Percentiles rank a stretch among this genome's conserved stretches.
Conservation (phyloP, 352 stramenopile genomes). For the Phytophthora hybrid region DNA sequence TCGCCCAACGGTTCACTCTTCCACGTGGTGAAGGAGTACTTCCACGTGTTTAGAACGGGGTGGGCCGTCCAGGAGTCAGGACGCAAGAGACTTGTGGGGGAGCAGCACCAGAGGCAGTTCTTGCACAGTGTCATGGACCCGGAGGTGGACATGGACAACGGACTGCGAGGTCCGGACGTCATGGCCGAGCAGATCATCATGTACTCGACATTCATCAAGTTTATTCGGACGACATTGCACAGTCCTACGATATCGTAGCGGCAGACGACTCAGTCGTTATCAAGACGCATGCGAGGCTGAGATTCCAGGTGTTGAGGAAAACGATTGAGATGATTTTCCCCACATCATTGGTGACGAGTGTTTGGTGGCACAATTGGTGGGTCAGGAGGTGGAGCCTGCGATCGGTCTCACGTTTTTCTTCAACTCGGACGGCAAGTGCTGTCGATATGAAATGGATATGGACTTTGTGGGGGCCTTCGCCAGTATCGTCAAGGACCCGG, state of each 20-base stretch:
- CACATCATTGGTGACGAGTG: constrained; percentile 49
- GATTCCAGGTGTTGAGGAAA: constrained; percentile 56
- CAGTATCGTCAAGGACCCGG: constrained; percentile 38
- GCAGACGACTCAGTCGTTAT: constrained; percentile 49
- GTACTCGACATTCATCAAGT: constrained; percentile 52
- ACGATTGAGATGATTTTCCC: constrained; percentile 54
- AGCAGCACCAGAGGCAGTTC: constrained; percentile 41
- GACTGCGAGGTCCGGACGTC: constrained; percentile 37
- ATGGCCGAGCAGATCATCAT: constrained; percentile 52
- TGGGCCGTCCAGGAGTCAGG: constrained; percentile 6
- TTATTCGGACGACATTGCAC: constrained; percentile 44
- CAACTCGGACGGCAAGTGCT: constrained; percentile 35
- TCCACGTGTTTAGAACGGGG: constrained; percentile 29
- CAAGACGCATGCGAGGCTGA: constrained; percentile 31
- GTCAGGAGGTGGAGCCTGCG: constrained; percentile 37
- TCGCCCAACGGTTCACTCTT: constrained; percentile 38
- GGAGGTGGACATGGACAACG: constrained; percentile 43
- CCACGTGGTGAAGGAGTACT: constrained; percentile 40
- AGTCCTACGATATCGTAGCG: constrained; percentile 40
- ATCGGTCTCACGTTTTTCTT: constrained; percentile 49
- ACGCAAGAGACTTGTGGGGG: constrained; percentile 21
- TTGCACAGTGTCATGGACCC: constrained; percentile 49
- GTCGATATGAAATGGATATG: constrained; percentile 37
- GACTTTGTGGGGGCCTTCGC: constrained; percentile 50
- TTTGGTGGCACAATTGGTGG: constrained; percentile 49